phyloP scores from a whole-genome alignment of 2,329 filamentous ascomycete genomes.

The Diaporthe vaccinii region DNA sequence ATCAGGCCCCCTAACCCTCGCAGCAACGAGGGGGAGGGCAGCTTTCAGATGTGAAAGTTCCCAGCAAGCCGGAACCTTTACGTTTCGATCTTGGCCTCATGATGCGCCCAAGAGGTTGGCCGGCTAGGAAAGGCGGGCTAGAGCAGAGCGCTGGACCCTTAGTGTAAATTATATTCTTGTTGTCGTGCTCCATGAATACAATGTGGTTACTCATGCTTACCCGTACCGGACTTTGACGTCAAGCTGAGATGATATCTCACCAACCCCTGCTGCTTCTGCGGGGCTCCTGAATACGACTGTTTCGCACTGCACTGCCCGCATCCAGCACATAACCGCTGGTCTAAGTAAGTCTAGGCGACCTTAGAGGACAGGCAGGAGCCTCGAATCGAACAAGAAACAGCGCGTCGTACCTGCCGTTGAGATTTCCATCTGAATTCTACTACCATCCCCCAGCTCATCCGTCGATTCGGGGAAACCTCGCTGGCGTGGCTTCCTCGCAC shows the following conservation, averaged over 20 bases:
- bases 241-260: conserved; percentile 13
- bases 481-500: neutral
- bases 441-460: neutral
- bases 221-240: conserved; percentile 9
- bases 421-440: neutral
- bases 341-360: neutral
- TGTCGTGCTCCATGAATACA: neutral
- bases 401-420: neutral
- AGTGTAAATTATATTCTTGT: neutral
- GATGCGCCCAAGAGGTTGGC: neutral
- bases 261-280: conserved; percentile 3
- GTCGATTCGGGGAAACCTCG: conserved; percentile 6
- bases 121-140: neutral
- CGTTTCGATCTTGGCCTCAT: conserved; percentile 9
- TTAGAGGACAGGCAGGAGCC: neutral
- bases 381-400: neutral
- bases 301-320: conserved; percentile 6
- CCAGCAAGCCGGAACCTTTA: neutral
- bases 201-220: neutral
- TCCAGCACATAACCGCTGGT: neutral
- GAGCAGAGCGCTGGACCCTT: neutral
- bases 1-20: neutral
- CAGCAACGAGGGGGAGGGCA: neutral
- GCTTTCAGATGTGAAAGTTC: neutral
- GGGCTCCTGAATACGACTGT: conserved; percentile 6